phyloP scores from a whole-genome alignment of 148 eudicot genomes.

The Vaccinium myrtillus region DNA sequence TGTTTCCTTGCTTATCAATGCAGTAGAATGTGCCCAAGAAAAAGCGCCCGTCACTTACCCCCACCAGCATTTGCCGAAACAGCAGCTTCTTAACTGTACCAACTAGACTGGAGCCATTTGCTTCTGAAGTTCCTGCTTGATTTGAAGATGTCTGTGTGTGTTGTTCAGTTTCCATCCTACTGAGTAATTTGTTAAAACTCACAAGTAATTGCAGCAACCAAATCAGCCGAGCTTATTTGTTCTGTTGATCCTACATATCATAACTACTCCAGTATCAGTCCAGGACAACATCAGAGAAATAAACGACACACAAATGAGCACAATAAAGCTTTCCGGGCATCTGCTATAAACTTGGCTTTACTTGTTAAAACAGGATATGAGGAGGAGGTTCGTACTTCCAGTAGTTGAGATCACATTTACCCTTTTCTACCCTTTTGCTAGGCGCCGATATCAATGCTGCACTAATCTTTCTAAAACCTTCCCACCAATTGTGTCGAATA shows the following conservation, averaged over 20 bases:
- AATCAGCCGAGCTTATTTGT: neutral
- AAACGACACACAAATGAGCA: neutral
- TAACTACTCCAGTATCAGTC: neutral
- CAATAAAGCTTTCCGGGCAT: neutral
- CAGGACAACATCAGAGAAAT: neutral
- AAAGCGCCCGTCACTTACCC: slow-evolving; percentile 76
- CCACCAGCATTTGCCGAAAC: slow-evolving; percentile 66
- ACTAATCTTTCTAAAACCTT: neutral
- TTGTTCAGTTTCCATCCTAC: slow-evolving; percentile 37
- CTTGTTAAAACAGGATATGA: neutral
- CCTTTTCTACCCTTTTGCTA: neutral
- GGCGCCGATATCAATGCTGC: neutral
- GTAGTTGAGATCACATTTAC: neutral
- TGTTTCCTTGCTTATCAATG: slow-evolving; percentile 90
- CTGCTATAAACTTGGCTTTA: neutral
- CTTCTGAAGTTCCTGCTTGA: slow-evolving; percentile 25
- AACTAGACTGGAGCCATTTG: slow-evolving; percentile 33
- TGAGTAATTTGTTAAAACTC: neutral
- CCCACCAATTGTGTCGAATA: neutral
- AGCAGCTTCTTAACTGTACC: slow-evolving; percentile 52
- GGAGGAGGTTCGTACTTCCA: neutral
- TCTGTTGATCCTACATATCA: neutral
- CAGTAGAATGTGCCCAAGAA: slow-evolving; percentile 83
- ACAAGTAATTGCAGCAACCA: neutral
- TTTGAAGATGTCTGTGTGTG: slow-evolving; percentile 17